A percentile compares a stretch with the other conserved stretches of the same genome.
Conservation (phyloP, 208 protist genomes). For the Tritrichomonas foetus region DNA sequence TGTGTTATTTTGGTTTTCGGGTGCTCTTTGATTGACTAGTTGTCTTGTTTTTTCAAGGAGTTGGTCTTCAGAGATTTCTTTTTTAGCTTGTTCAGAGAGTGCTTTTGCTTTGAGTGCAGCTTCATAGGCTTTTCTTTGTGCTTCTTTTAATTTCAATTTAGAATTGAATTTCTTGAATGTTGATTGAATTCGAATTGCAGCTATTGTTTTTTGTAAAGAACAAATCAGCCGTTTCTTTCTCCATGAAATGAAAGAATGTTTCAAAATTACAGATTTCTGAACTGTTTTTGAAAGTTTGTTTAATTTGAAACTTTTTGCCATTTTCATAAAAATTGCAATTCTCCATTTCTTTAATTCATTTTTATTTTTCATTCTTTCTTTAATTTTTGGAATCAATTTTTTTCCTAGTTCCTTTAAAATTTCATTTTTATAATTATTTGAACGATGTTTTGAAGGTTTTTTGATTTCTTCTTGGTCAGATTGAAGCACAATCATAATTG, state of each 20-base stretch:
- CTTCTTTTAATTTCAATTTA: background rate
- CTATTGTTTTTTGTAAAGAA: too few species aligned
- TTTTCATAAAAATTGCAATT: background rate
- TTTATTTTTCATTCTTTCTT: background rate
- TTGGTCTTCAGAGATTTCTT: background rate
- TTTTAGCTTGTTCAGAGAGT: background rate
- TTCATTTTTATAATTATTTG: too few species aligned
- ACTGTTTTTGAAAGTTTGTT: background rate
- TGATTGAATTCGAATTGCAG: background rate
- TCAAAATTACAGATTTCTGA: background rate
- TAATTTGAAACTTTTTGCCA: background rate
- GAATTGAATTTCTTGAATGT: background rate
- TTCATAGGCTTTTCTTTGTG: background rate
- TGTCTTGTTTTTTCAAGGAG: too few species aligned
- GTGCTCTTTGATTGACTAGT: background rate
- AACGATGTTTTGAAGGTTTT: too few species aligned
- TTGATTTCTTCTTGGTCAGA: too few species aligned
- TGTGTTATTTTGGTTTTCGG: too few species aligned
- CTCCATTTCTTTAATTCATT: background rate
- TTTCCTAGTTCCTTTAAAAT: too few species aligned
- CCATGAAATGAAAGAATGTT: too few species aligned
- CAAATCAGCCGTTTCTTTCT: too few species aligned
- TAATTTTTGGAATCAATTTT: too few species aligned
- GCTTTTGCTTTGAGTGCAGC: background rate
- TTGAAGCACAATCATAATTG: too few species aligned